phyloP scores from a whole-genome alignment of 2,329 filamentous ascomycete genomes.

The Fusarium devonianum region DNA sequence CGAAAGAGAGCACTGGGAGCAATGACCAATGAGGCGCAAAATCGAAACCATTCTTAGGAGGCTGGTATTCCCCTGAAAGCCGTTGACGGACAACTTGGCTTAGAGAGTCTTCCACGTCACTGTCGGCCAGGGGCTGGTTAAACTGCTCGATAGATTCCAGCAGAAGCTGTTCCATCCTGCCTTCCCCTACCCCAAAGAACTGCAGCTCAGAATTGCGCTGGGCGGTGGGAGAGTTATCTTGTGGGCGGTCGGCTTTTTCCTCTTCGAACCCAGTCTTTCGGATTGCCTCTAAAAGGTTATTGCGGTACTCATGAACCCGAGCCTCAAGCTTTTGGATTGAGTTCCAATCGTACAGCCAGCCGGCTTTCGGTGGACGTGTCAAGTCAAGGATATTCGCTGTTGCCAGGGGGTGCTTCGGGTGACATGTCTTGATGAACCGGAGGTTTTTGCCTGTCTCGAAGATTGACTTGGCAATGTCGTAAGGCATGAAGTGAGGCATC shows the following conservation, averaged over 20 bases:
- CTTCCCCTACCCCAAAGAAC: slow-evolving; percentile 58
- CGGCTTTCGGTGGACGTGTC: slow-evolving; percentile 62
- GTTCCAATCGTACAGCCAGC: slow-evolving; percentile 77
- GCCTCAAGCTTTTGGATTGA: slow-evolving; percentile 70
- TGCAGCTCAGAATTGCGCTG: slow-evolving; percentile 41
- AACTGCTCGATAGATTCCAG: slow-evolving; percentile 58
- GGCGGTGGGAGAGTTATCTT: not conserved
- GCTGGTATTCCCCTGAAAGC: slow-evolving; percentile 44
- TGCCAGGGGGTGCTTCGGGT: slow-evolving; percentile 74
- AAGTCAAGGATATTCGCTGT: slow-evolving; percentile 55
- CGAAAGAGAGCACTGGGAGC: slow-evolving; percentile 75
- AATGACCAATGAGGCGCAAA: slow-evolving; percentile 65
- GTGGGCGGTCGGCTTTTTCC: not conserved
- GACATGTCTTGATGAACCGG: slow-evolving; percentile 73
- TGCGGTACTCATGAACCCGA: slow-evolving; percentile 56
- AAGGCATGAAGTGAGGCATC: slow-evolving; percentile 75
- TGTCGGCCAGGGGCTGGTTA: slow-evolving; percentile 44
- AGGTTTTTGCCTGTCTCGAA: slow-evolving; percentile 83
- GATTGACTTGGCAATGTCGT: slow-evolving; percentile 73
- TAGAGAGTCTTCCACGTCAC: slow-evolving; percentile 46
- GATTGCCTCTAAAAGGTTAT: slow-evolving; percentile 40
- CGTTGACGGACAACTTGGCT: slow-evolving; percentile 50
- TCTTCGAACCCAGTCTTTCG: slow-evolving; percentile 14
- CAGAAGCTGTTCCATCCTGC: slow-evolving; percentile 56
- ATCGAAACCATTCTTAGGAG: slow-evolving; percentile 35